phyloP scores from a whole-genome alignment of 768 basidiomycete genomes.

The Boletus rubescentipes region DNA sequence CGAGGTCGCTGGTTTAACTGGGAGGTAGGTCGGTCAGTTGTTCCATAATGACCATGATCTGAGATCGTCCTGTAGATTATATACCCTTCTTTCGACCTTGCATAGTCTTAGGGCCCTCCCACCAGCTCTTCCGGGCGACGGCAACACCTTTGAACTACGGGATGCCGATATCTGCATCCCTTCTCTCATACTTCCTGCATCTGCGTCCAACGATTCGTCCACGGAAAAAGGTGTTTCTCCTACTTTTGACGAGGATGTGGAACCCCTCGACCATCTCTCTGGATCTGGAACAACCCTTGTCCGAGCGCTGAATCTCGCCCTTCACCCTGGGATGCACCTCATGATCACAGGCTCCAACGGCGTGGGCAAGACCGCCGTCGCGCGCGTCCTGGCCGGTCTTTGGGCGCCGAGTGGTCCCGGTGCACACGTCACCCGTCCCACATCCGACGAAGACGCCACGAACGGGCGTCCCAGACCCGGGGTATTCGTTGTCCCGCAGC shows the following conservation, averaged over 20 bases:
- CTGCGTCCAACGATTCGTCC: background rate
- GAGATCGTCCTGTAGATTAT: conserved; percentile 51
- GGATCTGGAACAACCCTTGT: conserved; percentile 51
- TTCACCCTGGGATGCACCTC: conserved; percentile 76
- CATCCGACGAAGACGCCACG: conserved; percentile 23
- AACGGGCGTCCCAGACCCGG: conserved; percentile 40
- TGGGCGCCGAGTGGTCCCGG: conserved; percentile 65
- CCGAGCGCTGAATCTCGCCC: conserved; percentile 59
- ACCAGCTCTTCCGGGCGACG: conserved; percentile 29
- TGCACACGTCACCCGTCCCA: conserved; percentile 35
- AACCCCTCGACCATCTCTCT: conserved; percentile 15
- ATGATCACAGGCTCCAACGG: conserved; percentile 95
- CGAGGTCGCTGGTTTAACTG: conserved; percentile 92
- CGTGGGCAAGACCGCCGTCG: conserved; percentile 88
- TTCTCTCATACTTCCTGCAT: conserved; percentile 2
- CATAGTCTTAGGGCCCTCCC: conserved; percentile 67
- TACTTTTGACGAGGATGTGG: conserved; percentile 14
- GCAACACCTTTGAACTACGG: conserved; percentile 56
- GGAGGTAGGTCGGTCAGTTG: conserved; percentile 28
- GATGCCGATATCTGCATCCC: conserved; percentile 76
- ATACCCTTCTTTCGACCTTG: conserved; percentile 81
- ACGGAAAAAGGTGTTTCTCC: conserved; percentile 3
- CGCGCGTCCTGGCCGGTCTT: conserved; percentile 83
- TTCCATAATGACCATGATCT: background rate
- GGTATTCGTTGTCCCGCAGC: conserved; percentile 87